Base-by-base conservation (phyloP, 1,284 basidiomycete species). In the Serendipita sp. region DNA sequence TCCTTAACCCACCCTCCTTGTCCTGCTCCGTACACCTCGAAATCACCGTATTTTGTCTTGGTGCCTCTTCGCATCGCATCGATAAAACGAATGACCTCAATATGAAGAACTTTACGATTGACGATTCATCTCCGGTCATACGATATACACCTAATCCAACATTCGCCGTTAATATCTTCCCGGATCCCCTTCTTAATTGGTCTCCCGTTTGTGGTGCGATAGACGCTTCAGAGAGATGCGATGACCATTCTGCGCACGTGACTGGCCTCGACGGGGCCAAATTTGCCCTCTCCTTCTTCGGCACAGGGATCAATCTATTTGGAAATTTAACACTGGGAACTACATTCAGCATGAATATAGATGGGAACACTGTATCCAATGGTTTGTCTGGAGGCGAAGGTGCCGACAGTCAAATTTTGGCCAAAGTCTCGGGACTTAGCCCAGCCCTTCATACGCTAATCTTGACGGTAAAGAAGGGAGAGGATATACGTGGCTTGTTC, bases 41-140 rank as follows among this genome's bases (percentile, higher is more conserved):
- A 38, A 38, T 22, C 22, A 22, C 22, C 22, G 12, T 38, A 13
- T 8, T 13, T 38, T 38, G 5, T 38, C 38, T 38, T 38, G 6
- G 12, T 38, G 38, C 38, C 38, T 8, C 42, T 44, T 44, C 42
- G 12, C 42, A 49, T 49, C 45, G 8, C n/a, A 5, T 29, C n/a
- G 6, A n/a, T 10, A 22, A 49, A 10, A 6, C 15, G 45, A 17
- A 49, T n/a, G 8, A 49, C 29, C 15, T 38, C 45, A n/a, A n/a
- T 26, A 22, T n/a, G 6, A 22, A 58, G 53, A 58, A 17, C 30
- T 17, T 58, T 32, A 58, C 53, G 22, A 32, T 58, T 17, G 53
- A 58, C n/a, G 32, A 58, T 58, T 22, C 53, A 10, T 58, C 53
- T 17, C 53, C 53, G 10, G n/a, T 58, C 26, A 58, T 58, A 30